These are phyloP conservation scores for Solanum hybrid DNA, from an alignment of 305 asterid species.

Conservation along the genomic window DNA sequence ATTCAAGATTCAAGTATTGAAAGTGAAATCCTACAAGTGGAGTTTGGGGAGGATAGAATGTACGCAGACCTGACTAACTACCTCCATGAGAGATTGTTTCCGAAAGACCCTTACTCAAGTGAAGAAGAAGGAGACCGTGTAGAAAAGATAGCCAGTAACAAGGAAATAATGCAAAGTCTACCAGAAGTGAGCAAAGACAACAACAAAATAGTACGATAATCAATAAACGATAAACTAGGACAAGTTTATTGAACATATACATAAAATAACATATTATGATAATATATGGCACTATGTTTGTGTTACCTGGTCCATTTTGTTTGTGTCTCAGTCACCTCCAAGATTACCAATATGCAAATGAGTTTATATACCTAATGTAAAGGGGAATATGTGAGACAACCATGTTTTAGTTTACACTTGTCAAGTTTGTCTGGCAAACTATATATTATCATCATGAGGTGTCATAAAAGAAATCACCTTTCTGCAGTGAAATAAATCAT, in stretches of 20 bases:
- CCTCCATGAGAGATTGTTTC: neutral
- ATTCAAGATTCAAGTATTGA: neutral
- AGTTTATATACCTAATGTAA: neutral
- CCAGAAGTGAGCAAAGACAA: neutral
- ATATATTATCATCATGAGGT: neutral
- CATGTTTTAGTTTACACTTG: neutral
- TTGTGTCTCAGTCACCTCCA: neutral
- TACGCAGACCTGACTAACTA: neutral
- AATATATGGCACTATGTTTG: neutral
- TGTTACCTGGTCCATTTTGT: neutral
- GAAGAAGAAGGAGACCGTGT: neutral
- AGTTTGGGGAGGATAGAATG: no score
- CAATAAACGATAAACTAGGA: neutral
- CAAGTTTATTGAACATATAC: neutral
- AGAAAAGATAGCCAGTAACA: neutral
- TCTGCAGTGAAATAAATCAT: neutral
- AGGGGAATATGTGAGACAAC: neutral
- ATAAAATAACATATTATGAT: neutral
- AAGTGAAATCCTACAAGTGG: neutral
- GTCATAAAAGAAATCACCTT: neutral
- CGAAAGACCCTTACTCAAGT: no score
- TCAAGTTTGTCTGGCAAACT: neutral
- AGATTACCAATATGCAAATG: neutral
- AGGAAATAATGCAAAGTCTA: neutral
- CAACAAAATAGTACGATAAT: neutral